phyloP scores from a whole-genome alignment of 352 stramenopile species.

The Globisporangium camurandrum region DNA sequence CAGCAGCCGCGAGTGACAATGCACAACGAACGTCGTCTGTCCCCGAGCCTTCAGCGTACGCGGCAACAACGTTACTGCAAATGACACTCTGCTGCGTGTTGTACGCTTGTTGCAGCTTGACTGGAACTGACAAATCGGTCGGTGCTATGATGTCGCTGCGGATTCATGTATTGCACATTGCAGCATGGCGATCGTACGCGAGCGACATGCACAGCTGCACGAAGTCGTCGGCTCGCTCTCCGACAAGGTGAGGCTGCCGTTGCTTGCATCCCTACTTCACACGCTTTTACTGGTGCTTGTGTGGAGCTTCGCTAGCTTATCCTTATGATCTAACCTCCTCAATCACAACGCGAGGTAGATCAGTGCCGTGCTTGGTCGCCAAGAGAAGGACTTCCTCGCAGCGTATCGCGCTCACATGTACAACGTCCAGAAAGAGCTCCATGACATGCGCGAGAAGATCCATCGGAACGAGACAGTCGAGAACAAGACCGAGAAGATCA shows the following conservation, averaged over 20 bases:
- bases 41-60: too few relatives aligned
- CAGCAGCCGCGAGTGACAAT: constrained; percentile 1
- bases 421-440: constrained; percentile 91
- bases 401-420: constrained; percentile 95
- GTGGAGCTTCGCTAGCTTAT: too few relatives aligned
- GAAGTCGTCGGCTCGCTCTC: constrained; percentile 76
- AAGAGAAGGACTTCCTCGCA: constrained; percentile 90
- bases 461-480: constrained; percentile 84
- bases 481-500: constrained; percentile 88
- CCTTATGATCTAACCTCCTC: too few relatives aligned
- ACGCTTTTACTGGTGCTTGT: neutral
- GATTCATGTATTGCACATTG: neutral
- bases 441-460: constrained; percentile 87
- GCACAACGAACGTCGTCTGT: too few relatives aligned
- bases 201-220: constrained; percentile 75
- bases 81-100: too few relatives aligned
- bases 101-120: too few relatives aligned
- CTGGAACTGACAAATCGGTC: too few relatives aligned
- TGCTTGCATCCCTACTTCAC: neutral
- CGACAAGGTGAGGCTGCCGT: constrained; percentile 46
- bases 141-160: neutral
- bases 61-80: too few relatives aligned
- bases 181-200: constrained; percentile 73
- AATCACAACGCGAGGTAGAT: too few relatives aligned
- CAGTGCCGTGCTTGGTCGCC: constrained; percentile 81